Conservation (phyloP, 2,329 filamentous ascomycete genomes). For the Sporothrix schenckii region DNA sequence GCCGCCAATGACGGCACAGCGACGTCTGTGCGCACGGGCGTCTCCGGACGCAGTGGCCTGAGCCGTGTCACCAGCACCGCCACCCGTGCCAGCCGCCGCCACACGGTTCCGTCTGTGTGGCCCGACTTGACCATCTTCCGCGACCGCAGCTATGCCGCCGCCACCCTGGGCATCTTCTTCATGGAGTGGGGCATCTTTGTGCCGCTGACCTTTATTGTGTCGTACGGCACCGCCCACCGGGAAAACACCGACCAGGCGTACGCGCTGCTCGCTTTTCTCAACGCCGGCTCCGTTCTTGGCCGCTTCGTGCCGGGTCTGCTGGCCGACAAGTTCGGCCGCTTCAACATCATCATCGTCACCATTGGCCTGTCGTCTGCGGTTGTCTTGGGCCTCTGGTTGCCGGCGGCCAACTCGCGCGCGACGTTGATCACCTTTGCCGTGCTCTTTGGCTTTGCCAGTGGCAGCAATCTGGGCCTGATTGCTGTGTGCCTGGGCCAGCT, state of each 20-base stretch:
- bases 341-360: slow-evolving; percentile 76
- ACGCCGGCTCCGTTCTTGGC: slow-evolving; percentile 75
- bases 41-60: slow-evolving; percentile 41
- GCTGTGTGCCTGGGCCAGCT: slow-evolving; percentile 83
- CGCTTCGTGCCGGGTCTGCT: slow-evolving; percentile 75
- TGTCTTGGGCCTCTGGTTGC: slow-evolving; percentile 73
- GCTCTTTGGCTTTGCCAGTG: slow-evolving; percentile 77
- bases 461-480: slow-evolving; percentile 75
- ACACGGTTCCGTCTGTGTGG: slow-evolving; percentile 44
- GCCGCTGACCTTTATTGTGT: slow-evolving; percentile 75
- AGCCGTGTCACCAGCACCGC: not conserved
- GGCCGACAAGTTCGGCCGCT: slow-evolving; percentile 76
- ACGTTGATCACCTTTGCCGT: slow-evolving; percentile 69
- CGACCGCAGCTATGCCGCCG: slow-evolving; percentile 62
- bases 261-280: slow-evolving; percentile 78
- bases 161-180: slow-evolving; percentile 66
- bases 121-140: slow-evolving; percentile 66
- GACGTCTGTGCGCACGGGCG: slow-evolving; percentile 55
- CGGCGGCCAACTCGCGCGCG: slow-evolving; percentile 54
- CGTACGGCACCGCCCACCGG: slow-evolving; percentile 67
- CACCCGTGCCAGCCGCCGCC: slow-evolving; percentile 21
- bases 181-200: slow-evolving; percentile 73
- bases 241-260: slow-evolving; percentile 65
- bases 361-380: slow-evolving; percentile 59
- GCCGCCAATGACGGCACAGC: not conserved